Evolutionary conservation across 805 yeast genomes (phyloP).

Genomic region (Cyberlindnera petersonii): DNA sequence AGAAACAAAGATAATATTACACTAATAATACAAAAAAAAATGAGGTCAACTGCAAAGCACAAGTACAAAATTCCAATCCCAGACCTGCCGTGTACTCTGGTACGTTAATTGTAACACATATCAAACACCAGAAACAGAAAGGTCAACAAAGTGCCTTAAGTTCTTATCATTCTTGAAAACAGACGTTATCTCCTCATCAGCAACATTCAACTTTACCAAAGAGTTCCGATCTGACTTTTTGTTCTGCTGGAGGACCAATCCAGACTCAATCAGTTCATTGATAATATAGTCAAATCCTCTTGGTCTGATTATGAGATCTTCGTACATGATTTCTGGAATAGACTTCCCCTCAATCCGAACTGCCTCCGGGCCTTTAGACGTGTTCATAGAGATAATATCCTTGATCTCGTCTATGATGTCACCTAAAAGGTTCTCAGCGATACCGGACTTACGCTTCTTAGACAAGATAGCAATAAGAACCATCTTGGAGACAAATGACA

Average conservation of each 20-base stretch:
- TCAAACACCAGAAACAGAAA: conserved; percentile 3
- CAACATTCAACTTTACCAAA: conserved; percentile 58
- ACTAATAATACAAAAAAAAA: no score
- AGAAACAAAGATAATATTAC: no score
- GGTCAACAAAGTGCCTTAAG: conserved; percentile 26
- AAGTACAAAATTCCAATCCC: no score
- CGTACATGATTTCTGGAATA: conserved; percentile 32
- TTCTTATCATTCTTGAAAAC: conserved; percentile 56
- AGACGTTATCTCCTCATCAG: conserved; percentile 63
- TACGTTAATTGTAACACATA: no score
- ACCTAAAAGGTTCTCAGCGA: conserved; percentile 68
- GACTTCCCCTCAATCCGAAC: conserved; percentile 31
- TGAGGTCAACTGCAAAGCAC: no score
- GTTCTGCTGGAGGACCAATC: conserved; percentile 63
- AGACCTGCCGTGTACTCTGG: no score
- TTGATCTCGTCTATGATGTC: conserved; percentile 77
- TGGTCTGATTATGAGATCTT: conserved; percentile 43
- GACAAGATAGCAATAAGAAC: conserved; percentile 65
- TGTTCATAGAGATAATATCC: conserved; percentile 43
- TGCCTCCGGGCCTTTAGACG: conserved; percentile 25
- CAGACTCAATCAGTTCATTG: conserved; percentile 72
- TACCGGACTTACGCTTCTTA: conserved; percentile 60
- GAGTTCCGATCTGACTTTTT: conserved; percentile 64
- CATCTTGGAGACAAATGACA: conserved; percentile 69
- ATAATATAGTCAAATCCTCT: conserved; percentile 58